Conservation (phyloP, 2,329 filamentous ascomycete genomes). For the Chrysoporthe deuterocubensis region DNA sequence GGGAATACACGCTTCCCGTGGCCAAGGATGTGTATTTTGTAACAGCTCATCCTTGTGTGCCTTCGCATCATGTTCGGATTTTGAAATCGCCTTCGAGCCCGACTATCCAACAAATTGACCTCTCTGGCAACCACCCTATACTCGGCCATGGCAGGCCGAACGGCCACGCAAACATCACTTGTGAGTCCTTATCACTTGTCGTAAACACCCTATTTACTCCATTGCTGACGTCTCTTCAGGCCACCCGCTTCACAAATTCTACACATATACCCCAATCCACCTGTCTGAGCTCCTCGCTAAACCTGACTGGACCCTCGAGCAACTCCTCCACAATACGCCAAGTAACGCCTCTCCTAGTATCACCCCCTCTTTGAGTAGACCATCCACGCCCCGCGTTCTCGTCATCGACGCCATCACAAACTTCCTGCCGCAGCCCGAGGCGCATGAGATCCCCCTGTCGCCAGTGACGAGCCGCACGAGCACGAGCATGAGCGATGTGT, state of each 20-base stretch:
- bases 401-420: conserved; percentile 68
- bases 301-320: conserved; percentile 49
- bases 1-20: conserved; percentile 50
- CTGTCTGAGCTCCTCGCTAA: conserved; percentile 59
- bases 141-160: conserved; percentile 46
- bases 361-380: conserved; percentile 36
- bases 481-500: conserved; percentile 25
- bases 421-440: conserved; percentile 47
- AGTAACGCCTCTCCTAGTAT: conserved; percentile 39
- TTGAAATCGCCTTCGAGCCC: conserved; percentile 64
- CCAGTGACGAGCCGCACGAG: conserved; percentile 48
- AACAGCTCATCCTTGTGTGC: conserved; percentile 67
- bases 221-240: conserved; percentile 42
- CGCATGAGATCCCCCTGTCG: conserved; percentile 53
- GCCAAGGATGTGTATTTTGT: conserved; percentile 66
- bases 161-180: conserved; percentile 52
- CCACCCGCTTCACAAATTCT: conserved; percentile 67
- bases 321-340: conserved; percentile 47
- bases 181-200: conserved; percentile 39
- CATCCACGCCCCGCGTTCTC: conserved; percentile 50
- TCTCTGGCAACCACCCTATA: conserved; percentile 47
- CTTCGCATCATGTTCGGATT: conserved; percentile 60
- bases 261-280: conserved; percentile 63
- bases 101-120: conserved; percentile 61
- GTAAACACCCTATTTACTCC: too few species aligned